phyloP scores from a whole-genome alignment of 2,329 filamentous ascomycete genomes.

The Beauveria australis region DNA sequence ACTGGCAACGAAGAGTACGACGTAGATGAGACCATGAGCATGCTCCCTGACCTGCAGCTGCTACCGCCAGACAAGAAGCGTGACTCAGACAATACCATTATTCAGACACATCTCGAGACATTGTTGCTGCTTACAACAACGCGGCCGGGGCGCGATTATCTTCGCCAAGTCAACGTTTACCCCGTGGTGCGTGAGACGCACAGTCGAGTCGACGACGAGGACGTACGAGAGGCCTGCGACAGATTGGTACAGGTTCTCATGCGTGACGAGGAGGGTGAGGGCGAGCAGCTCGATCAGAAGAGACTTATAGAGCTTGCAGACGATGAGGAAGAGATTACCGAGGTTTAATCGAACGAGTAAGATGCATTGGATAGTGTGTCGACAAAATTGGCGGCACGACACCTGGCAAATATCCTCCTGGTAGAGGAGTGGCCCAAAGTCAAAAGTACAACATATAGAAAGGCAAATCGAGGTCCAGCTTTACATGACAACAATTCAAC shows the following conservation, averaged over 20 bases:
- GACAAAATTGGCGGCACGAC: not conserved
- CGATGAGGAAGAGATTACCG: constrained; percentile 47
- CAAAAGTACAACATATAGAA: not conserved
- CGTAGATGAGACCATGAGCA: constrained; percentile 75
- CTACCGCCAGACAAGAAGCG: constrained; percentile 83
- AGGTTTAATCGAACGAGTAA: constrained; percentile 32
- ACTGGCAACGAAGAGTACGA: constrained; percentile 82
- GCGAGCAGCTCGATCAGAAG: constrained; percentile 30
- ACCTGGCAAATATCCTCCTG: not conserved
- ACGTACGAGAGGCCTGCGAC: constrained; percentile 77
- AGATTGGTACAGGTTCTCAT: constrained; percentile 82
- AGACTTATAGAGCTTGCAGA: constrained; percentile 37
- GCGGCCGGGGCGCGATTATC: constrained; percentile 60
- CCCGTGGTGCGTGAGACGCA: constrained; percentile 84
- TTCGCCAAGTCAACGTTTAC: constrained; percentile 77
- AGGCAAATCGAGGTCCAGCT: not conserved
- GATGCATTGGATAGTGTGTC: constrained; percentile 1
- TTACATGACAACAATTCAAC: not conserved
- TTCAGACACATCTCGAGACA: constrained; percentile 85
- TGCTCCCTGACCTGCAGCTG: constrained; percentile 86
- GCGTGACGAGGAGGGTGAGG: constrained; percentile 58
- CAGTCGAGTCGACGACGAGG: constrained; percentile 66
- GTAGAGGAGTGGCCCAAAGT: not conserved
- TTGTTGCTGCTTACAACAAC: constrained; percentile 76
- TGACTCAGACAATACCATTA: constrained; percentile 66